Base-by-base conservation (phyloP, 2,329 filamentous ascomycete species). In the Aspergillus melleus region DNA sequence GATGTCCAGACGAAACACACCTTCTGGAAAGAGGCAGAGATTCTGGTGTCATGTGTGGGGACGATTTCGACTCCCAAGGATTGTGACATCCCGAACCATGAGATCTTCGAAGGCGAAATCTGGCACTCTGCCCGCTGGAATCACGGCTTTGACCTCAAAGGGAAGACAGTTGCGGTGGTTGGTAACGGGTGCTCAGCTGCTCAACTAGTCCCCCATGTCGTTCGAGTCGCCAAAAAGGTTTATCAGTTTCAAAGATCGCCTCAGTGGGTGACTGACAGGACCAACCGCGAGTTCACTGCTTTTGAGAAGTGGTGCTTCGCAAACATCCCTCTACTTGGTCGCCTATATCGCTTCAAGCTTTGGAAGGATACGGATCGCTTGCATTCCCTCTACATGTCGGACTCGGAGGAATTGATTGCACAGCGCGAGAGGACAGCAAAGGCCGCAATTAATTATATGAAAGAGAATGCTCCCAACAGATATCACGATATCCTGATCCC, bases 401-500 rank as follows among this genome's bases (percentile, higher is more conserved):
- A 24, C 14, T 22, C n/a, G 2, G 2, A 49, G 3, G 12, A 5
- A 14, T 16, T 49, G 19, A 6, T 49, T 16, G 3, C n/a, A 11
- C n/a, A 47, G 14, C 44, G 44, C 9, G 44, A 47, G 11, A 47
- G 14, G 12, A 19, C 44, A 9, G 16, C 44, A 9, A 8, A 47
- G 2, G 44, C 8, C 6, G 9, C 44, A 16, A 16, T 47, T 9
- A 1, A 24, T 8, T 49, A 49, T 49, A 49, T 49, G 10, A 20
- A 16, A n/a, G 10, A 49, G 22, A 49, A 20, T 22, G 2, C 46
- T 4, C 46, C 46, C 10, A 16, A 10, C 2, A 19, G 20, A 22
- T 56, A 56, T n/a, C 46, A 50, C 14, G 46, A 56, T 32, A 42
- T 36, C 3, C 16, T 61, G 80, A 82, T 2, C 66, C 68, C 32